Conservation (phyloP, 2,329 filamentous ascomycete species). For the Fusarium oligoseptatum region DNA sequence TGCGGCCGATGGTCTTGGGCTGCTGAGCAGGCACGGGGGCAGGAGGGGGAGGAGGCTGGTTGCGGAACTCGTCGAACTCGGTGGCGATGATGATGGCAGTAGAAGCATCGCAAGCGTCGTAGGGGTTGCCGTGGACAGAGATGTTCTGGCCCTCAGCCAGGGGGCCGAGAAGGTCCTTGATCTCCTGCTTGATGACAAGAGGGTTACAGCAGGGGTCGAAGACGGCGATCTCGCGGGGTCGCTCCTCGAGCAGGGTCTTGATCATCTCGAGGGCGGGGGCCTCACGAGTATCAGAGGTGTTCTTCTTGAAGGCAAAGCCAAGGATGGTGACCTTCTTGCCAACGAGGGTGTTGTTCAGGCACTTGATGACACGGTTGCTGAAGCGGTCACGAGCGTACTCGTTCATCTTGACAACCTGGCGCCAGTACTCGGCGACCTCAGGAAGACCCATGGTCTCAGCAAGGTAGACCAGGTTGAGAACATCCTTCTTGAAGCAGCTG, state of each 20-base stretch:
- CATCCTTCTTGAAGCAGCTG: conserved; percentile 86
- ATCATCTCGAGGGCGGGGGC: conserved; percentile 77
- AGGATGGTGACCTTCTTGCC: conserved; percentile 80
- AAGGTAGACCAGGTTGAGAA: conserved; percentile 79
- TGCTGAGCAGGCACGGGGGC: conserved; percentile 45
- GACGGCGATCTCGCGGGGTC: conserved; percentile 73
- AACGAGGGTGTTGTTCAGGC: conserved; percentile 76
- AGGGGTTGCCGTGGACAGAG: conserved; percentile 61
- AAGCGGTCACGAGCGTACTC: conserved; percentile 80
- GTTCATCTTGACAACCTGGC: conserved; percentile 80
- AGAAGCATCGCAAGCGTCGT: conserved; percentile 63
- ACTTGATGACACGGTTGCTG: conserved; percentile 73
- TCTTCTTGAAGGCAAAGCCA: conserved; percentile 85
- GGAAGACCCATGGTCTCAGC: conserved; percentile 76
- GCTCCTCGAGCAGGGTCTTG: conserved; percentile 73
- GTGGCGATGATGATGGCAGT: conserved; percentile 68
- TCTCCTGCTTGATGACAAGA: conserved; percentile 63
- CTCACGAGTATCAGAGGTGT: conserved; percentile 81
- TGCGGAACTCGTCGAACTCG: conserved; percentile 69
- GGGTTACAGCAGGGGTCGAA: conserved; percentile 76
- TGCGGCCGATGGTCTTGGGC: conserved; percentile 52
- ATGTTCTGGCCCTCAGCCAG: conserved; percentile 59
- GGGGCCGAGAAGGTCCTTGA: conserved; percentile 58
- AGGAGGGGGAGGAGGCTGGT: conserved; percentile 52
- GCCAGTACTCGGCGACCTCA: conserved; percentile 83